Evolutionary conservation across 2,329 filamentous ascomycete genomes (phyloP).

Genomic region (Lojkania enalia): DNA sequence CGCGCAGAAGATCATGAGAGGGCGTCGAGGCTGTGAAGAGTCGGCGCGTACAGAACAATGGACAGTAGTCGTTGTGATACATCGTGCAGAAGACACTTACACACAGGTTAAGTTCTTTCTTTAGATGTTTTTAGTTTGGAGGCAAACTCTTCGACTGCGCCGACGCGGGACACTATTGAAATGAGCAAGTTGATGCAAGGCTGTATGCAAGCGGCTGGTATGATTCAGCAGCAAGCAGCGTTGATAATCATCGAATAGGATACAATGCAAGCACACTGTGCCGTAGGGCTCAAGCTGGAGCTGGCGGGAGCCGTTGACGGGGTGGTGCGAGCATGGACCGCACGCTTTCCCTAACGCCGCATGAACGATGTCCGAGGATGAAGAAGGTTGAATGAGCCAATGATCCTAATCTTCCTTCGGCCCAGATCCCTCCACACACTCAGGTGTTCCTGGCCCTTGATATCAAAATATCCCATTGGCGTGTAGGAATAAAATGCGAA

Average conservation of each 20-base stretch:
- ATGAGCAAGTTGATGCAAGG: too few species aligned
- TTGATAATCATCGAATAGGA: too few species aligned
- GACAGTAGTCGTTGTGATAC: neutral
- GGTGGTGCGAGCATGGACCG: neutral
- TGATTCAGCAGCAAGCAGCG: neutral
- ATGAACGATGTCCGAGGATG: conserved; percentile 3
- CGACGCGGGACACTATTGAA: too few species aligned
- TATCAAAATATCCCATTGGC: too few species aligned
- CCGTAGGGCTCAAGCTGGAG: too few species aligned
- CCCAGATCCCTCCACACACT: too few species aligned
- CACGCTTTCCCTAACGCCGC: neutral
- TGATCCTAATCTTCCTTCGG: conserved; percentile 12
- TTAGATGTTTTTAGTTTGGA: too few species aligned
- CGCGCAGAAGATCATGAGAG: neutral
- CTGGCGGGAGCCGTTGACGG: neutral
- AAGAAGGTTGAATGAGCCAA: conserved; percentile 7
- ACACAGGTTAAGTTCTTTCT: conserved; percentile 8
- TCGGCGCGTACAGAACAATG: conserved; percentile 16
- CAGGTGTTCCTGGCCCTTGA: too few species aligned
- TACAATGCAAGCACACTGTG: too few species aligned
- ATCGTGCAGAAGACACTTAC: neutral
- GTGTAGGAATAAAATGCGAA: too few species aligned
- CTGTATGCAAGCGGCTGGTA: too few species aligned
- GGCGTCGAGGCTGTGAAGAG: conserved; percentile 11
- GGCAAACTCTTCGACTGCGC: too few species aligned